Evolutionary conservation across 1,139 yeast genomes (phyloP), one percentile per base, ranked within the genome.

Genomic region (Geotrichum australiense): DNA sequence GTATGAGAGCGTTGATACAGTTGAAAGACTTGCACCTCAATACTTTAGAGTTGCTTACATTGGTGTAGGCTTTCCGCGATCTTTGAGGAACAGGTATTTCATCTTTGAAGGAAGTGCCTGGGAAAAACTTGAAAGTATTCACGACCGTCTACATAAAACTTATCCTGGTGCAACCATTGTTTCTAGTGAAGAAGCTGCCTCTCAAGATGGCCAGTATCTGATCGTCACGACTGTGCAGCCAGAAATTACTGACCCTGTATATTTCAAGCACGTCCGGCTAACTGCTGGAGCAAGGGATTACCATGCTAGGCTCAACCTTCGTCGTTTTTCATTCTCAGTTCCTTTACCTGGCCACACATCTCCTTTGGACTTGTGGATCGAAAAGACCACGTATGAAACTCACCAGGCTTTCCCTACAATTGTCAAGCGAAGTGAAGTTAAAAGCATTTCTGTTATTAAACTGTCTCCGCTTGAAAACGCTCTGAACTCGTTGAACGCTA

Each of bases 391-490:
- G 0, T 86, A 77, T 62, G 86, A 79, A 52, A 82, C 95, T 0
- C 68, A 62, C 45, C 73, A 82, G 48, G 73, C 86, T 5, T 86
- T 86, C 78, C 96, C 96, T 24, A 81, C 94, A 0, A 72, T 86
- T 61, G 82, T 85, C 80, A 83, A 85, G 58, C 72, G 94, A 61
- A 76, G 87, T 53, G 94, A 83, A 54, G 76, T 86, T 52, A 74
- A 72, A 50, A 49, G 55, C 6, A 65, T 71, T 5, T 64, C 59
- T n/a, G 68, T 70, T 11, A 69, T 73, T 35, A 76, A 74, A 54
- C 64, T 85, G 44, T 82, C 94, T 12, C 96, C 96, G 18, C 67
- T 85, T 50, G 84, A 84, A 52, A 85, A 83, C 62, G 95, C 95
- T 0, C 69, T 82, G 46, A 69, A 81, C 51, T 70, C 86, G 2